Base-by-base conservation (phyloP, 768 basidiomycete species). In the Asterophora lycoperdoides region DNA sequence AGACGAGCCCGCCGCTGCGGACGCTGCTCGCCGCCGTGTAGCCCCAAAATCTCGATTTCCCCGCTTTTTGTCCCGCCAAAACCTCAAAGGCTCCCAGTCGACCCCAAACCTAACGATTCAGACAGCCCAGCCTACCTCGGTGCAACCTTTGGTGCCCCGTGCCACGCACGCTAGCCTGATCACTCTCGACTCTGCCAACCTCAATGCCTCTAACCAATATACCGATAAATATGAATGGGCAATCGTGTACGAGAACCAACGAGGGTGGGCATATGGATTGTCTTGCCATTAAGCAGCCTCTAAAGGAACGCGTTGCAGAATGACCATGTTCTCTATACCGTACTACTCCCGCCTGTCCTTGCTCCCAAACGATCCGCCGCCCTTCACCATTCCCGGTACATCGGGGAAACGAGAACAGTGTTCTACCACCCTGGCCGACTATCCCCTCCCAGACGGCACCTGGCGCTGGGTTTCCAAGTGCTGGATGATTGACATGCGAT, bases 401-500 rank as follows among this genome's bases (percentile, higher is more conserved):
- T 68, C 68, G 23, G 54, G 55, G 26, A 64, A 65, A 45, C 74
- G 72, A 18, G 64, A 72, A 39, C 79, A 82, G 53, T 76, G 81
- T 0, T 75, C 77, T 3, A 70, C 86, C 41, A 72, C 81, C 7
- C 74, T 88, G 4, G 62, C 67, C 3, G 75, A 76, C 47, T 92
- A 84, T 57, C 84, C 85, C 8, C 75, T 91, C 19, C 89, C 89
- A 2, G 86, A 90, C 55, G 88, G 86, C 18, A 77, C 74, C 17
- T 92, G 89, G 89, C 76, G 68, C 44, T 92, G 89, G 89, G 80
- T 89, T 1, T 88, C 86, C 35, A 78, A 78, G 36, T 66, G 77
- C 6, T 92, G 89, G 89, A 86, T 91, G 86, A 80, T 91, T 49
- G 89, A 92, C 68, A 91, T 92, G 89, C 85, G 84, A 35, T 78